Conservation (phyloP, 345 rosid species). For the Chamaenerion angustifolium region DNA sequence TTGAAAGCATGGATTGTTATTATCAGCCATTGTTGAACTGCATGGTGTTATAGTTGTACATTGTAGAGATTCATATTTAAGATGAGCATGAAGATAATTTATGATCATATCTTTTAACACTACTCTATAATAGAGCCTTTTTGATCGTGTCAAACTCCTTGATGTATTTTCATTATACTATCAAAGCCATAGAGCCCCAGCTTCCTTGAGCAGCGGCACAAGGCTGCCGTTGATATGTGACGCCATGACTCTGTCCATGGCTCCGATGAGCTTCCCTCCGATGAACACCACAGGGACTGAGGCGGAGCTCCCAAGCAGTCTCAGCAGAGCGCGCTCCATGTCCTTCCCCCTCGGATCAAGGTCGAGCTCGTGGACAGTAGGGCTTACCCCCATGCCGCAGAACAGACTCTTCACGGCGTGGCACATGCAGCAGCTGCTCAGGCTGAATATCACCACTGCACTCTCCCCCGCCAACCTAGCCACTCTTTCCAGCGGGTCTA, state of each 20-base stretch:
- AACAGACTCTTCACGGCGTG: slow-evolving; percentile 57
- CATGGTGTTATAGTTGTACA: no score
- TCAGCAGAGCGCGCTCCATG: slow-evolving; percentile 30
- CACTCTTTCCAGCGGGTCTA: slow-evolving; percentile 33
- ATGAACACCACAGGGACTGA: slow-evolving; percentile 47
- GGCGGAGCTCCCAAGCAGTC: slow-evolving; percentile 14
- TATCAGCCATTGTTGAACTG: no score
- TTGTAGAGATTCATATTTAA: no score
- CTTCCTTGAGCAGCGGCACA: slow-evolving; percentile 61
- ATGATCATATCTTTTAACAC: no score
- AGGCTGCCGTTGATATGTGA: slow-evolving; percentile 51
- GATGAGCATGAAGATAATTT: no score
- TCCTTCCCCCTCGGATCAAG: slow-evolving; percentile 44
- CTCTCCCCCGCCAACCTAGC: slow-evolving; percentile 38
- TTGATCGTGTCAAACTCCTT: no score
- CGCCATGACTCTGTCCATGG: slow-evolving; percentile 58
- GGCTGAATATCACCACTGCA: slow-evolving; percentile 53
- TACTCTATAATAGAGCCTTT: no score
- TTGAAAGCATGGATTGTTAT: no score
- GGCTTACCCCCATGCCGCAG: slow-evolving; percentile 59
- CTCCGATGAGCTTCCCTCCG: slow-evolving; percentile 50
- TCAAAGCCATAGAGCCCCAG: slow-evolving; percentile 68
- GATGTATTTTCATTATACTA: neutral
- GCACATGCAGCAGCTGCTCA: slow-evolving; percentile 63
- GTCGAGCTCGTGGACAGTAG: slow-evolving; percentile 48